These are phyloP conservation scores for Pichia cephalocereana DNA, from an alignment of 805 yeast species.

Conservation along the genomic window DNA sequence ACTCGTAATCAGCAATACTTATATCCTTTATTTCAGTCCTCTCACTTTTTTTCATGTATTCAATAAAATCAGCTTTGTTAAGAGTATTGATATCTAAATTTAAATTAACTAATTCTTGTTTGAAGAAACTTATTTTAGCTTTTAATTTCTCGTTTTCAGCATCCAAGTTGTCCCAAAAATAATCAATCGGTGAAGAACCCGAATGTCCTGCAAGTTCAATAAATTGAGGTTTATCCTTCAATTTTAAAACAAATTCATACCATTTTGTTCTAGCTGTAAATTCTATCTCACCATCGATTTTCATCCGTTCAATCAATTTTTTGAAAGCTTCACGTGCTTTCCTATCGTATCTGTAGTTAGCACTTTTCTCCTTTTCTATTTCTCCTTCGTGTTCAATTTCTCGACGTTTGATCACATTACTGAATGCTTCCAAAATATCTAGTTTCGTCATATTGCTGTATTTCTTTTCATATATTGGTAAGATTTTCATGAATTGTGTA, in stretches of 20 bases:
- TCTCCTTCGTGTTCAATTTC: conserved; percentile 25
- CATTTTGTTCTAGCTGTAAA: conserved; percentile 48
- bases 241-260: conserved; percentile 39
- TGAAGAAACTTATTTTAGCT: conserved; percentile 51
- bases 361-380: conserved; percentile 24
- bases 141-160: conserved; percentile 46
- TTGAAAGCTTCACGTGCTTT: conserved; percentile 56
- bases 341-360: conserved; percentile 50
- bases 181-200: conserved; percentile 71
- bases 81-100: conserved; percentile 5
- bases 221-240: conserved; percentile 52
- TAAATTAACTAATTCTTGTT: conserved; percentile 33
- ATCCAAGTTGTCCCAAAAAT: conserved; percentile 67
- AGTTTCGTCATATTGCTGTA: conserved; percentile 33
- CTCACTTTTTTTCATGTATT: conserved; percentile 6
- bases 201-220: conserved; percentile 57
- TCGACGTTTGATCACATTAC: conserved; percentile 20
- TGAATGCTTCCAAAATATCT: conserved; percentile 52
- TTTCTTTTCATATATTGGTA: background rate
- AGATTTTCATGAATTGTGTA: background rate
- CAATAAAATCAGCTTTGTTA: conserved; percentile 7
- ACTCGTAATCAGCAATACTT: background rate
- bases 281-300: conserved; percentile 18
- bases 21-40: background rate
- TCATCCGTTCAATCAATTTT: conserved; percentile 32